A percentile compares a stretch with the other conserved stretches of the same genome.
phyloP scores from a whole-genome alignment of 106 monocot genomes.

The Allium sativum region DNA sequence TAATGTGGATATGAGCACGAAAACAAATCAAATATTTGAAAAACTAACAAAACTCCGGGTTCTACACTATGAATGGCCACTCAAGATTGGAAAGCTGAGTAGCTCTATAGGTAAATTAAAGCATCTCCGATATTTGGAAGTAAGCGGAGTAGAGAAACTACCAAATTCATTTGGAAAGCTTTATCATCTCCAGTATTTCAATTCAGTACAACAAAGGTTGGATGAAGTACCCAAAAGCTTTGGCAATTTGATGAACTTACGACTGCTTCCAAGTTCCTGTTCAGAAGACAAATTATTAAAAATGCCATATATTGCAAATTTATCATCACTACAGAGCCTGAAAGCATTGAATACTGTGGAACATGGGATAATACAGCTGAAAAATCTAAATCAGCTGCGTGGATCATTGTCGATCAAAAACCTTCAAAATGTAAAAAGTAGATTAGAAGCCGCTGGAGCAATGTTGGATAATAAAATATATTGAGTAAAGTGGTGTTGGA shows the following conservation, averaged over 20 bases:
- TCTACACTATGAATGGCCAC: not conserved
- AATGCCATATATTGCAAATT: no score
- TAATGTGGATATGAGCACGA: not conserved
- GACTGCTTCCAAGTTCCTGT: no score
- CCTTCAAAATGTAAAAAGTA: not conserved
- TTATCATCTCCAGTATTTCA: slow-evolving; percentile 2
- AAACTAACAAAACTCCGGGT: slow-evolving; percentile 4
- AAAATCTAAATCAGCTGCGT: slow-evolving; percentile 6
- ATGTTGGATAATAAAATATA: not conserved
- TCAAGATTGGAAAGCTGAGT: not conserved
- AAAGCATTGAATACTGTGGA: no score
- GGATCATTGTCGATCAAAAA: slow-evolving; percentile 3
- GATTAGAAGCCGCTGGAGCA: no score
- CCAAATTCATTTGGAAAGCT: slow-evolving; percentile 5
- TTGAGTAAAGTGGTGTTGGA: slow-evolving; percentile 3
- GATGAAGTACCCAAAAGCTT: slow-evolving; percentile 3
- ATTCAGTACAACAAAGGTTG: not conserved
- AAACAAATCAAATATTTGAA: not conserved
- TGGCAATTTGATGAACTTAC: slow-evolving; percentile 16
- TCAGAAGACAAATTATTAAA: no score
- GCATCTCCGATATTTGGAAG: slow-evolving; percentile 18
- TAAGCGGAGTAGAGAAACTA: not conserved
- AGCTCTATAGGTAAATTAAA: slow-evolving; percentile 1
- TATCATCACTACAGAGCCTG: not conserved
- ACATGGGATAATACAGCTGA: no score